Percentiles rank a stretch among this genome's conserved stretches.
Conservation (phyloP, 2,329 filamentous ascomycete species). For the Colletotrichum lupini region DNA sequence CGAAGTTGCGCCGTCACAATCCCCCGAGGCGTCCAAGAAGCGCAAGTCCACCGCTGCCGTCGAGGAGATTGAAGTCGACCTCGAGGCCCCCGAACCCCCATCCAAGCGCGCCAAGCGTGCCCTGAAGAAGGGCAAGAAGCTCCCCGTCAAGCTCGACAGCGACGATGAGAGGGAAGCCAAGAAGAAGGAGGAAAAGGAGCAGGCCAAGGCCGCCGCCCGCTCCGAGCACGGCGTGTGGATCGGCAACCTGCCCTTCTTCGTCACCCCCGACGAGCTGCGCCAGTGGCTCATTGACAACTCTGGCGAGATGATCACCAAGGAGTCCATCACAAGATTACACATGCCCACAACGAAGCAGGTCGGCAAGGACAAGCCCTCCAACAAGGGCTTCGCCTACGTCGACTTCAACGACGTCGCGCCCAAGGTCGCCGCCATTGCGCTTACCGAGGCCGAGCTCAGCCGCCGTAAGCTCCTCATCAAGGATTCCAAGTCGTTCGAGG, state of each 20-base stretch:
- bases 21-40: constrained; percentile 64
- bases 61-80: constrained; percentile 88
- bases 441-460: constrained; percentile 85
- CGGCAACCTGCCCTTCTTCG: constrained; percentile 89
- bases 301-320: constrained; percentile 71
- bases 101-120: constrained; percentile 94
- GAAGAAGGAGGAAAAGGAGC: constrained; percentile 51
- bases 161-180: constrained; percentile 53
- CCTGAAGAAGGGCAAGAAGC: constrained; percentile 83
- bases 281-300: constrained; percentile 82
- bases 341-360: constrained; percentile 73
- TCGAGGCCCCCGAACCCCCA: constrained; percentile 89
- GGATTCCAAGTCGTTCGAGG: constrained; percentile 88
- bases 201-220: constrained; percentile 59
- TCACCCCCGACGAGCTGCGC: constrained; percentile 79
- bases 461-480: constrained; percentile 92
- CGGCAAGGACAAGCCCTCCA: constrained; percentile 61
- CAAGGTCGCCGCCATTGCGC: constrained; percentile 80
- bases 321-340: constrained; percentile 86
- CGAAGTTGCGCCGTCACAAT: constrained; percentile 6
- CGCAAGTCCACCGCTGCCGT: constrained; percentile 70
- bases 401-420: constrained; percentile 82
- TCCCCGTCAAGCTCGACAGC: constrained; percentile 57
- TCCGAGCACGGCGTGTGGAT: constrained; percentile 94
- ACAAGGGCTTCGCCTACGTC: constrained; percentile 96